Evolutionary conservation across 371 early-diverging fungal species (phyloP).

Genomic region (Mucor indicus): DNA sequence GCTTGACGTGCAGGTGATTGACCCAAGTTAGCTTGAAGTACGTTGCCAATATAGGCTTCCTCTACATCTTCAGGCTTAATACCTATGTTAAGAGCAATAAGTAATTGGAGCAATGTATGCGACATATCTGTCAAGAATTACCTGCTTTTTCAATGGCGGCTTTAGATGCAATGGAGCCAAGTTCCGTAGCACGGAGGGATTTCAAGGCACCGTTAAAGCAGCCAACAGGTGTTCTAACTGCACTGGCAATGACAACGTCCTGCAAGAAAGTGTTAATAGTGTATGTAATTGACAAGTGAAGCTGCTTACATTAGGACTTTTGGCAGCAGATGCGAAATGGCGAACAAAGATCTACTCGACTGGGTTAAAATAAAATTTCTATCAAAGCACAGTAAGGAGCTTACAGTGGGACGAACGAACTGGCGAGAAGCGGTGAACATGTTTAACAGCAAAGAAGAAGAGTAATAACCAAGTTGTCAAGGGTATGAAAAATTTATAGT

Average conservation of each 20-base stretch:
- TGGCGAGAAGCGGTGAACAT: constrained; percentile 29
- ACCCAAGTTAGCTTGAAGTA: constrained; percentile 77
- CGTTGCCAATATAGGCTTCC: constrained; percentile 91
- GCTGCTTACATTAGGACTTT: constrained; percentile 31
- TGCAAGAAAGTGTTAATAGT: constrained; percentile 4
- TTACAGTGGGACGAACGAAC: constrained; percentile 12
- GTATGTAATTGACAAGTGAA: neutral
- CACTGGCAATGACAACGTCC: constrained; percentile 57
- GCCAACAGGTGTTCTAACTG: constrained; percentile 75
- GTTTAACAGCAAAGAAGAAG: too few species aligned
- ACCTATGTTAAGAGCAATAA: constrained; percentile 24
- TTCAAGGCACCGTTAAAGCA: constrained; percentile 69
- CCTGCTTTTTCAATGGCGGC: constrained; percentile 15
- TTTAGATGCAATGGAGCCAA: constrained; percentile 64
- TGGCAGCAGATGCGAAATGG: constrained; percentile 32
- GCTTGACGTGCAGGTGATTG: constrained; percentile 91
- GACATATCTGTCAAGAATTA: neutral
- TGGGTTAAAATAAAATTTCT: neutral
- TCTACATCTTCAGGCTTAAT: constrained; percentile 72
- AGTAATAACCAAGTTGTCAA: too few species aligned
- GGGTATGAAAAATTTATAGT: too few species aligned
- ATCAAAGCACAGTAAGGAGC: neutral
- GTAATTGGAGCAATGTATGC: neutral
- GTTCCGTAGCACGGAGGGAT: constrained; percentile 61
- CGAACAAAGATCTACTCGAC: constrained; percentile 22